Base-by-base conservation (phyloP, 1,284 basidiomycete species). In the Trametes sp. region DNA sequence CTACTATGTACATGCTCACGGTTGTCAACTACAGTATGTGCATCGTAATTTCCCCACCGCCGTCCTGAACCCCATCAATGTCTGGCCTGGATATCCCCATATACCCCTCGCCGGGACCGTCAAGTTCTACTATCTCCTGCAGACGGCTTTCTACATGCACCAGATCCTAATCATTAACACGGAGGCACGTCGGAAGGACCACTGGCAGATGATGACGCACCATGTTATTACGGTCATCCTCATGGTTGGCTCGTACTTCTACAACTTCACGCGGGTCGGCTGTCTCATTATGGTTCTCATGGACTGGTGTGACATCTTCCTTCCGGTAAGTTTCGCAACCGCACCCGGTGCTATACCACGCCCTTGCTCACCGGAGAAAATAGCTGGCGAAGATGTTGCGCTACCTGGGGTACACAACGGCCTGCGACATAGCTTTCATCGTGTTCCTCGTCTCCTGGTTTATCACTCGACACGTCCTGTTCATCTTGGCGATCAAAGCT, bases 181-280 rank as follows among this genome's bases (percentile, higher is more conserved):
- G n/a, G 97, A 99, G 77, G 95, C 90, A 51, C 84, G 88, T 57
- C 85, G 97, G 60, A 96, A 95, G 74, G 97, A 99, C 77, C 94
- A 98, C 76, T 83, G 83, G 76, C 96, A 98, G 78, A 99, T 98
- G 97, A 92, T 98, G 83, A 82, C 88, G 31, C 97, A 99, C 80
- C 97, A 99, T 77, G 76, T 98, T 71, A 91, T 98, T 71, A 97
- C 96, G 21, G 86, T 96, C 61, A 75, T 83, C 42, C 86, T 99
- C 66, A 88, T 98, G 78, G 75, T 83, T 35, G 74, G 81, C 31
- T 95, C 93, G 73, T 99, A 98, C 78, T 82, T 84, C 58, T 88
- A 84, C 76, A 92, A 96, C 78, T 92, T 90, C 73, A 96, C 94
- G 10, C 90, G 94, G 38, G 85, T 97, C 52, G 97, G 97, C 21